Evolutionary conservation across 768 basidiomycete species (phyloP).

Genomic region (Macrolepiota fuliginosa): DNA sequence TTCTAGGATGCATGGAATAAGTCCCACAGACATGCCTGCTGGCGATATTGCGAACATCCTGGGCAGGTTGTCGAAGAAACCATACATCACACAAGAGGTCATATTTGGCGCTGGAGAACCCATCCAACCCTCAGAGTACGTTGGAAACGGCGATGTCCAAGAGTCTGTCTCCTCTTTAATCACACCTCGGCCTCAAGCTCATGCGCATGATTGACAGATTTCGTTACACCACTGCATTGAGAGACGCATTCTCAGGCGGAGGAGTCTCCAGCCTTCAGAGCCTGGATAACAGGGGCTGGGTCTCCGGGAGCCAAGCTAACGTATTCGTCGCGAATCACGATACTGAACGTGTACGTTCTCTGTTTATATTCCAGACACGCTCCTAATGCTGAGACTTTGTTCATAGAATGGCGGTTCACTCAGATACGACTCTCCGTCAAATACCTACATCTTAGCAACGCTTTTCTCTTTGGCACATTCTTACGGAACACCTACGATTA

Average conservation of each 20-base stretch:
- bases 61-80: conserved; percentile 33
- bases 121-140: conserved; percentile 56
- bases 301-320: conserved; percentile 50
- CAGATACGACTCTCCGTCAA: conserved; percentile 59
- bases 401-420: conserved; percentile 49
- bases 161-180: conserved; percentile 39
- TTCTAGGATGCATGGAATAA: neutral
- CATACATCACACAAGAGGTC: conserved; percentile 67
- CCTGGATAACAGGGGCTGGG: conserved; percentile 57
- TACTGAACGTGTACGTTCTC: conserved; percentile 50
- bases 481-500: conserved; percentile 63
- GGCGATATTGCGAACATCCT: conserved; percentile 55
- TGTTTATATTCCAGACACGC: neutral
- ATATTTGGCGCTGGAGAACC: conserved; percentile 52
- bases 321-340: conserved; percentile 71
- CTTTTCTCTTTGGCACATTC: conserved; percentile 68
- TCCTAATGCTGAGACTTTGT: neutral
- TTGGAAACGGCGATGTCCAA: conserved; percentile 60
- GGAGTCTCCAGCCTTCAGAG: conserved; percentile 52
- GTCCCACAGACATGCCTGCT: conserved; percentile 46
- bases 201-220: conserved; percentile 34
- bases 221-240: conserved; percentile 53
- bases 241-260: conserved; percentile 47
- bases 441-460: conserved; percentile 57
- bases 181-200: neutral